Evolutionary conservation across 805 yeast species (phyloP), one percentile per base, ranked within the genome.

Genomic region (Metschnikowia sp.): DNA sequence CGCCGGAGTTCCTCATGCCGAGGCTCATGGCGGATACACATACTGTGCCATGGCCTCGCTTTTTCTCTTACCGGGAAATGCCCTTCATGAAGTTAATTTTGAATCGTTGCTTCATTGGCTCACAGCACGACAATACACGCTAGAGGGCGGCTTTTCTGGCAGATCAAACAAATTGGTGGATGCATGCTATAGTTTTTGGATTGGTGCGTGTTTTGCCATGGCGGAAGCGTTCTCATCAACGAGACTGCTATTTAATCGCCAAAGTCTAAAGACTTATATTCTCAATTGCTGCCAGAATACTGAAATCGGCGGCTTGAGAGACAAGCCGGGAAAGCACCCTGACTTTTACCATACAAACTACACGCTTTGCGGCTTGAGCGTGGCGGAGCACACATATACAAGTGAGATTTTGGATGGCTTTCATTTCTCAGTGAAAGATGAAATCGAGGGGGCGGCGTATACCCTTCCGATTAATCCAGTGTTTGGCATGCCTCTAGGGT

Each of bases 11-110:
- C 94, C 96, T 0, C 63, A 63, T 15, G 74, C 77, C 5, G 99
- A 94, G 65, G 97, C 98, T 0, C 99, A 94, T 62, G 99, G 97
- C 2, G 99, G 99, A 0, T 95, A 94, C 63, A 82, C 98, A 0
- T 94, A 81, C 64, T 94, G 99, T 70, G 96, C 92, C 0, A 70
- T 87, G 19, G 72, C 74, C 4, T 38, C 95, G 85, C 39, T 78
- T 81, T 42, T 68, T 81, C 48, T 77, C 75, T 51, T 73, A 75
- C 26, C 60, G 81, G 29, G 32, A 10, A 40, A 39, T 9, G 51
- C 76, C 8, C 44, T 47, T 6, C 64, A 68, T 42, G 52, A 64
- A 18, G 63, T 79, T 2, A 69, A 88, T 58, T 48, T 86, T 2
- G 80, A 73, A 0, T 54, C 50, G 2, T 67, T 90, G 19, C 52